These are phyloP conservation scores for Saccharomyces eubayanus DNA, from an alignment of 805 yeast species.

Conservation along the genomic window DNA sequence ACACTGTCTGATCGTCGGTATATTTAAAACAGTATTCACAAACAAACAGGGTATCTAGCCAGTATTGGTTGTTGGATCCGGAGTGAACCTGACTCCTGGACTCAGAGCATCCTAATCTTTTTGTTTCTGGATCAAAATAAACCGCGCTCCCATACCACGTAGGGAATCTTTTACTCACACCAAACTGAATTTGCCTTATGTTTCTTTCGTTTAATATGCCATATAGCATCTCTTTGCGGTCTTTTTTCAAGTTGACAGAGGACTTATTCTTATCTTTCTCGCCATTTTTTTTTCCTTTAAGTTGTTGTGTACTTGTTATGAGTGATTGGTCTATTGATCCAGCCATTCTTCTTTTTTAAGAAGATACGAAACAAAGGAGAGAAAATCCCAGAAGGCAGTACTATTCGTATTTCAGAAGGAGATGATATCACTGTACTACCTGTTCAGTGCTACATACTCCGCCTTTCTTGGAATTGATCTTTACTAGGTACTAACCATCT, in stretches of 20 bases:
- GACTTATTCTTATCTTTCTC: neutral
- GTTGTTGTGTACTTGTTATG: neutral
- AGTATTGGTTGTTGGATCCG: conserved; percentile 17
- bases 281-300: neutral
- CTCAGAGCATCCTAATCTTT: conserved; percentile 38
- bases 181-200: conserved; percentile 57
- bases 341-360: neutral
- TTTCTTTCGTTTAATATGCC: conserved; percentile 59
- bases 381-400: neutral
- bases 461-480: neutral
- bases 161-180: conserved; percentile 49
- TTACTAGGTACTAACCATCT: neutral
- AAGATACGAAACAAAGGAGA: neutral
- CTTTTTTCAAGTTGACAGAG: conserved; percentile 10
- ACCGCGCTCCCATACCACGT: conserved; percentile 90
- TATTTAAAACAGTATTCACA: conserved; percentile 86
- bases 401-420: neutral
- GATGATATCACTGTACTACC: no score
- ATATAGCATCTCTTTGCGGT: conserved; percentile 36
- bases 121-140: conserved; percentile 48
- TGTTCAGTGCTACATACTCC: neutral
- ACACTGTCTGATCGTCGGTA: conserved; percentile 38
- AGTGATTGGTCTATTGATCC: neutral
- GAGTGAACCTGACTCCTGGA: conserved; percentile 6
- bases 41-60: conserved; percentile 59